Evolutionary conservation across 2,329 filamentous ascomycete species (phyloP).

Genomic region (Bertia moriformis): DNA sequence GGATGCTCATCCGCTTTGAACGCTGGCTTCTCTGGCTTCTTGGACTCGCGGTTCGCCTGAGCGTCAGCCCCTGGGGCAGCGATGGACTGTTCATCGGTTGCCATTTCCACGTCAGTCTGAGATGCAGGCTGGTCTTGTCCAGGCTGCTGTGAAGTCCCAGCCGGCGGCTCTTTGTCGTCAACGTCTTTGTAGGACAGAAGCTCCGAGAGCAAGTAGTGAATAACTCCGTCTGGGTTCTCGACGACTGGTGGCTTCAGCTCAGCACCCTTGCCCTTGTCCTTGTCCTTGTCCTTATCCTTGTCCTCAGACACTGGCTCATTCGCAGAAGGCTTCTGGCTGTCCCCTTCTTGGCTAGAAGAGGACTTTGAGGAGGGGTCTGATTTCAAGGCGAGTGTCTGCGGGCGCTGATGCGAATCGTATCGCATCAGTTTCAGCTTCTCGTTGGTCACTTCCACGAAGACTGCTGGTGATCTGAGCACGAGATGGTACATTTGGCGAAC

Average conservation of each 20-base stretch:
- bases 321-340: constrained; percentile 30
- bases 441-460: constrained; percentile 78
- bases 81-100: background rate
- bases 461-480: constrained; percentile 64
- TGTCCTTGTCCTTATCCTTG: constrained; percentile 17
- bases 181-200: constrained; percentile 84
- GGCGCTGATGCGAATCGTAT: constrained; percentile 16
- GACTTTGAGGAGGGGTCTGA: background rate
- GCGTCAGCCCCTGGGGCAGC: background rate
- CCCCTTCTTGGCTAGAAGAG: background rate
- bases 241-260: constrained; percentile 74
- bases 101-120: constrained; percentile 1
- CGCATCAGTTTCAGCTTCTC: constrained; percentile 65
- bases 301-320: constrained; percentile 33
- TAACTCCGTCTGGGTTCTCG: constrained; percentile 84
- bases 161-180: constrained; percentile 59
- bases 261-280: background rate
- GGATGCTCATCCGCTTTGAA: constrained; percentile 91
- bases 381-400: background rate
- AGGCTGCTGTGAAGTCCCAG: constrained; percentile 27
- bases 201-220: constrained; percentile 88
- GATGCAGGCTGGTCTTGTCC: constrained; percentile 7
- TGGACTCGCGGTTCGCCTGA: constrained; percentile 17
- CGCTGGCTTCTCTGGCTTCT: constrained; percentile 53
- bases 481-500: constrained; percentile 65